Conservation (phyloP, 495 filamentous ascomycete genomes). For the Tuber magnatum region DNA sequence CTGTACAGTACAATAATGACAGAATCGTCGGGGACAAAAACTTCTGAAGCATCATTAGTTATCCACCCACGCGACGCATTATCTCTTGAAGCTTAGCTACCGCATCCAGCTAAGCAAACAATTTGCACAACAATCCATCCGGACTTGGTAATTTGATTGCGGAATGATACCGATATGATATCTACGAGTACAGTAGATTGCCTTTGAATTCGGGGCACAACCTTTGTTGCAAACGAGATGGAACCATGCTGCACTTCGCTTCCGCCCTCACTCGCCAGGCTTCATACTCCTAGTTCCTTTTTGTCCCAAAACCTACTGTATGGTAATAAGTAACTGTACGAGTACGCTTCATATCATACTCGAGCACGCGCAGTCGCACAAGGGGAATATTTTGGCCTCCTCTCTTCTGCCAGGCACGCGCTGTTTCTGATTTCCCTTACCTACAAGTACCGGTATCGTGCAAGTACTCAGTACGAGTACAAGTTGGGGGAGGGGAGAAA, state of each 20-base stretch:
- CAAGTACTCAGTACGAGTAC: not conserved
- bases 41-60: not conserved
- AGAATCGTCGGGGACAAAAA: not conserved
- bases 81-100: not conserved
- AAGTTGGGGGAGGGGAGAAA: not conserved
- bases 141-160: not conserved
- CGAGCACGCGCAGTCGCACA: not conserved
- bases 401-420: slow-evolving; percentile 2
- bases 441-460: not conserved
- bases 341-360: too few species aligned
- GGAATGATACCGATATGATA: not conserved
- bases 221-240: slow-evolving; percentile 10
- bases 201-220: not conserved
- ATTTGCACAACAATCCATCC: not conserved
- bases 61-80: not conserved
- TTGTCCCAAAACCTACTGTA: not conserved
- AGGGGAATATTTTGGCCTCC: not conserved
- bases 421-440: not conserved
- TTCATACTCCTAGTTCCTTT: too few species aligned
- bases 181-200: not conserved
- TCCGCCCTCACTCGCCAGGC: slow-evolving; percentile 14
- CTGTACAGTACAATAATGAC: not conserved
- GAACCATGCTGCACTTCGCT: slow-evolving; percentile 18
- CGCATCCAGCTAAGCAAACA: not conserved
- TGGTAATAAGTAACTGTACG: not conserved